Evolutionary conservation across 306 rosid species (phyloP), one percentile per base, ranked within the genome.

Genomic region (Quillaja saponaria): DNA sequence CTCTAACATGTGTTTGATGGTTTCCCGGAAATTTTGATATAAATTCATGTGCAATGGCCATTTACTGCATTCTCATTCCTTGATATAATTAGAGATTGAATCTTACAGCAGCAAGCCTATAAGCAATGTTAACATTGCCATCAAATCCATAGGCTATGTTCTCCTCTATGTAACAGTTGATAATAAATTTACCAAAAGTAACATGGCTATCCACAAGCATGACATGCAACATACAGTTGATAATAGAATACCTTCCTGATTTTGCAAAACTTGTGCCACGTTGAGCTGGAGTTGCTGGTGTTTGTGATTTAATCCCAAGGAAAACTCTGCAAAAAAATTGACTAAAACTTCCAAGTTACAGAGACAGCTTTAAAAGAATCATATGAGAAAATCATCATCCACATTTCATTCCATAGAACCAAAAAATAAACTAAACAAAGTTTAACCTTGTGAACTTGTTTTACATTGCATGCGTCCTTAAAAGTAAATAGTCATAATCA

Each of bases 161-260:
- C 75, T 87, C 91, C 78, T 80, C 89, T 49, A 87, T 79, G 56
- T 90, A 88, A 76, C 87, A 83, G 74, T 85, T 88, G 84, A n/a
- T n/a, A n/a, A n/a, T n/a, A n/a, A n/a, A n/a, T n/a, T n/a, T n/a
- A n/a, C n/a, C n/a, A n/a, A n/a, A n/a, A n/a, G n/a, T n/a, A n/a
- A n/a, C n/a, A n/a, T n/a, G n/a, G n/a, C n/a, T n/a, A n/a, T n/a
- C n/a, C n/a, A n/a, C n/a, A n/a, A n/a, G n/a, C n/a, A n/a, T n/a
- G n/a, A n/a, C n/a, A n/a, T n/a, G n/a, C n/a, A n/a, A n/a, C n/a
- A n/a, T n/a, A n/a, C n/a, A n/a, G n/a, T n/a, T n/a, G n/a, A n/a
- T n/a, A n/a, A n/a, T 25, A 25, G 4, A 1, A 25, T 20, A 8
- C 21, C 51, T 16, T 52, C 39, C 28, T 44, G 53, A 51, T 33